Percentiles rank a stretch among this genome's conserved stretches.
Evolutionary conservation across 2,329 filamentous ascomycete genomes (phyloP).

Genomic region (Neonectria magnoliae): DNA sequence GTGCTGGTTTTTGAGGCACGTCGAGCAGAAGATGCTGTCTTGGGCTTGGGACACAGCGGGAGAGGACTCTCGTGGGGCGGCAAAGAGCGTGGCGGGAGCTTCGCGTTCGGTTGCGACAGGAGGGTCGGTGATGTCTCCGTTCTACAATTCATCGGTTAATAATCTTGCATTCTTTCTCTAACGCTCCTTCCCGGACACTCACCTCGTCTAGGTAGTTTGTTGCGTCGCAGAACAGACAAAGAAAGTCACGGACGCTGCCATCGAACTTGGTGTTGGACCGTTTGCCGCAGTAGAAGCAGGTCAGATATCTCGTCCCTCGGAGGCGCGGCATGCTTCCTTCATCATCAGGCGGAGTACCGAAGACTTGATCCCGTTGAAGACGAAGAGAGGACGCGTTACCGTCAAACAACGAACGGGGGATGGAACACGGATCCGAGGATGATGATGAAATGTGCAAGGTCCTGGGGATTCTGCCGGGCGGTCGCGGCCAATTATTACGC

Average conservation of each 20-base stretch:
- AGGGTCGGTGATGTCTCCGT: slow-evolving; percentile 90
- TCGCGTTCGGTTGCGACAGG: slow-evolving; percentile 66
- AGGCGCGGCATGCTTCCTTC: slow-evolving; percentile 55
- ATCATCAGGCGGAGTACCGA: slow-evolving; percentile 15
- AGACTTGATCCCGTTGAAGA: background rate
- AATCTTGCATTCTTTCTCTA: too few relatives aligned
- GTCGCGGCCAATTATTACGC: slow-evolving; percentile 32
- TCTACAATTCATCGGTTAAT: slow-evolving; percentile 57
- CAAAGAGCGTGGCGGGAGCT: slow-evolving; percentile 58
- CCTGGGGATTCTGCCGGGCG: slow-evolving; percentile 50
- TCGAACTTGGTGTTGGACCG: slow-evolving; percentile 70
- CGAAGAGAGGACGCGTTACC: background rate
- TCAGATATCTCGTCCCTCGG: slow-evolving; percentile 58
- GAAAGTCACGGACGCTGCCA: slow-evolving; percentile 70
- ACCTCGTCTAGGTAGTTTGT: slow-evolving; percentile 92
- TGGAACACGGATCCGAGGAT: background rate
- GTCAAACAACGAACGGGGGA: background rate
- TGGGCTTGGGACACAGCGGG: slow-evolving; percentile 33
- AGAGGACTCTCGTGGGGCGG: slow-evolving; percentile 51
- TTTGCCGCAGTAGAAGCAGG: slow-evolving; percentile 87
- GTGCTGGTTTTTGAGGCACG: slow-evolving; percentile 89
- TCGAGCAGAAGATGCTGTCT: slow-evolving; percentile 71
- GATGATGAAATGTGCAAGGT: slow-evolving; percentile 28
- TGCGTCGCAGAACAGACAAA: slow-evolving; percentile 82
- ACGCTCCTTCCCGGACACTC: slow-evolving; percentile 15